Conservation (phyloP, 1,284 basidiomycete genomes). For the Hymenochaete sp. region DNA sequence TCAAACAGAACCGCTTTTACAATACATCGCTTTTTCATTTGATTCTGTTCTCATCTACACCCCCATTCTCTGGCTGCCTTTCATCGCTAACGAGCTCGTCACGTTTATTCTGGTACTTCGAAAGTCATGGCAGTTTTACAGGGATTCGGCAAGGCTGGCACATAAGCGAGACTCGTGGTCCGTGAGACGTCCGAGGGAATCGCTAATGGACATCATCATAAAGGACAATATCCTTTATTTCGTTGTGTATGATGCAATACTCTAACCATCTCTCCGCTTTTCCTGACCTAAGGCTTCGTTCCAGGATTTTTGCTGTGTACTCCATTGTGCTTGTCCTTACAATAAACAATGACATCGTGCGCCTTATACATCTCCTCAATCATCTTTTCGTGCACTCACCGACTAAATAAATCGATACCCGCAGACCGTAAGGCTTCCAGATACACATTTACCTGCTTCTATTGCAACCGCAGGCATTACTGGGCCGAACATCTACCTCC, state of each 20-base stretch:
- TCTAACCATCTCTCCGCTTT: not conserved
- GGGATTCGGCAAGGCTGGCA: too few species aligned
- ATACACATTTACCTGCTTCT: not conserved
- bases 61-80: constrained; percentile 1
- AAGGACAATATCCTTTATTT: constrained; percentile 5
- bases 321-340: not conserved
- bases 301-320: constrained; percentile 7
- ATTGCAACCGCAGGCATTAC: constrained; percentile 1
- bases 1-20: too few species aligned
- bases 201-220: not conserved
- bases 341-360: not conserved
- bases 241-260: constrained; percentile 1
- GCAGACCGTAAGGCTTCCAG: not conserved
- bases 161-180: too few species aligned
- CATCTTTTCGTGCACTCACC: too few species aligned
- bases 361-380: too few species aligned
- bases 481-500: constrained; percentile 1
- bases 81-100: constrained; percentile 1
- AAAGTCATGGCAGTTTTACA: not conserved
- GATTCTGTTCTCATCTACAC: too few species aligned
- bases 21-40: too few species aligned
- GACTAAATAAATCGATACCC: too few species aligned
- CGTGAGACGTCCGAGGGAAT: not conserved
- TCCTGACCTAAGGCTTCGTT: not conserved
- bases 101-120: constrained; percentile 1